Evolutionary conservation across 2,329 filamentous ascomycete genomes (phyloP).

Genomic region (Erysiphe pulchra): DNA sequence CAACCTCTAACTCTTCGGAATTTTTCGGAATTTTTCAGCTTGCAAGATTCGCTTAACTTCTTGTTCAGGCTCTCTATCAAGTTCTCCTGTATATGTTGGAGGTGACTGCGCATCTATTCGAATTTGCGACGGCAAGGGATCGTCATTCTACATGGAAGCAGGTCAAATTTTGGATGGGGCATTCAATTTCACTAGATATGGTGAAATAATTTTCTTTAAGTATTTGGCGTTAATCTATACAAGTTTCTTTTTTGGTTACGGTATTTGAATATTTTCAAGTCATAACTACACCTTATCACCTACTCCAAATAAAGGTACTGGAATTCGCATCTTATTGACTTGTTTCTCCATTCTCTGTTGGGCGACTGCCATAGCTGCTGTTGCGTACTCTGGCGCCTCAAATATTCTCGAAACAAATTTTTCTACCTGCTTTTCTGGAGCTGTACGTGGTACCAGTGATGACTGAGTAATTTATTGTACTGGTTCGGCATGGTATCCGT

Average conservation of each 20-base stretch:
- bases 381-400: background rate
- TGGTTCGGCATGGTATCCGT: background rate
- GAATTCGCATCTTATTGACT: background rate
- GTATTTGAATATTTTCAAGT: too few relatives aligned
- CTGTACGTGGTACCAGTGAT: background rate
- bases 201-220: background rate
- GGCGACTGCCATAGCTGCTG: background rate
- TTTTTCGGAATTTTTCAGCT: background rate
- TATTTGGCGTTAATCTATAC: too few relatives aligned
- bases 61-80: background rate
- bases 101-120: background rate
- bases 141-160: background rate
- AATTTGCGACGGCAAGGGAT: background rate
- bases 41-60: background rate
- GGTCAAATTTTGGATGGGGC: background rate
- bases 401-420: background rate
- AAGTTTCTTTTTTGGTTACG: too few relatives aligned
- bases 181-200: background rate
- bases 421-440: background rate
- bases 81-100: background rate
- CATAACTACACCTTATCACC: background rate
- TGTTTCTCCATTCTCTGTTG: background rate
- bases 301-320: background rate
- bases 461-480: background rate
- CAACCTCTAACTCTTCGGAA: background rate